Percentiles rank a stretch among this genome's conserved stretches.
These are phyloP conservation scores for Marasmius oreades DNA, from an alignment of 1,284 basidiomycete genomes.

Conservation along the genomic window DNA sequence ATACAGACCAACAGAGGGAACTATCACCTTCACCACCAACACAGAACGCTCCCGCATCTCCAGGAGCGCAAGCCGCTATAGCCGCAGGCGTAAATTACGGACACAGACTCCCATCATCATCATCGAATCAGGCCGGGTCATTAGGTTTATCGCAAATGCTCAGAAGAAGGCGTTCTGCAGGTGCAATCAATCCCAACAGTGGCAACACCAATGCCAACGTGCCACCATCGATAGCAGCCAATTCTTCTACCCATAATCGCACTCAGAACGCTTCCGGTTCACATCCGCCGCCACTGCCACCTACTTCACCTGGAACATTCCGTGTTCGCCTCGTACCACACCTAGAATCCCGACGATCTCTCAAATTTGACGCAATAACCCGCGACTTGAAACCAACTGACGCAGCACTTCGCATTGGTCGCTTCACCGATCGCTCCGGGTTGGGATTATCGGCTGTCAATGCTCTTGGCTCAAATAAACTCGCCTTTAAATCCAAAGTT, in stretches of 20 bases:
- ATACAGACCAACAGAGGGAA: conserved; percentile 28
- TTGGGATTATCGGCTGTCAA: conserved; percentile 65
- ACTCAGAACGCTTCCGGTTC: neutral
- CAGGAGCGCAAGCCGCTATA: conserved; percentile 13
- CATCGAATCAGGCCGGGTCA: conserved; percentile 19
- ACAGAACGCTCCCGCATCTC: conserved; percentile 22
- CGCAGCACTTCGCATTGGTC: conserved; percentile 11
- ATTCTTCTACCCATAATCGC: neutral
- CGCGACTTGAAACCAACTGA: conserved; percentile 12
- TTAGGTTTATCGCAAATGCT: conserved; percentile 47
- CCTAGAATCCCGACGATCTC: conserved; percentile 13
- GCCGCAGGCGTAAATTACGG: conserved; percentile 17
- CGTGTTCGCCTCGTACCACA: conserved; percentile 13
- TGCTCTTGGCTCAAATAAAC: conserved; percentile 73
- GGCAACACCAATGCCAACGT: neutral
- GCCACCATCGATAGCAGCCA: neutral
- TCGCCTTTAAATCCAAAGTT: conserved; percentile 96
- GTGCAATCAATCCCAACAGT: conserved; percentile 26
- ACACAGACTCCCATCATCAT: conserved; percentile 12
- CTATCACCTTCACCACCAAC: conserved; percentile 32
- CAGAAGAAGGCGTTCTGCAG: conserved; percentile 46
- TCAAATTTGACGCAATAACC: conserved; percentile 13
- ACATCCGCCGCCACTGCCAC: neutral
- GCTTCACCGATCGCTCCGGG: conserved; percentile 13
- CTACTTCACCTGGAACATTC: neutral